Base-by-base conservation (phyloP, 1,284 basidiomycete genomes). In the Trametes versicolor region DNA sequence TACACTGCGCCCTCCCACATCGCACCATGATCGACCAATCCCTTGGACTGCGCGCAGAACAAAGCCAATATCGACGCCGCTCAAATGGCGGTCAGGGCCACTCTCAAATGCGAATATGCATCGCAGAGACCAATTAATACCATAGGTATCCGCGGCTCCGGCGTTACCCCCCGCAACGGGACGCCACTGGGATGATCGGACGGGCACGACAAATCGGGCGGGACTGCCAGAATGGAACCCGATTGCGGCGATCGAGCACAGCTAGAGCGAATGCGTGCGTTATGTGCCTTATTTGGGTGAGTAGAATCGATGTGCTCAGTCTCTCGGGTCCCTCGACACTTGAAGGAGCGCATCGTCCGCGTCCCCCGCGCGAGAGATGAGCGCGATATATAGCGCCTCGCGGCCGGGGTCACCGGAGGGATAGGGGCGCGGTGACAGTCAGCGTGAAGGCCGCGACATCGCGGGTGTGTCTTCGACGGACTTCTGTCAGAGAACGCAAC, bases 181-280 rank as follows among this genome's bases (percentile, higher is more conserved):
- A 25, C 36, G 23, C 36, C n/a, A 39, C 52, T 25, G 52, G 53
- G 53, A 41, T 39, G 53, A 55, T 55, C 53, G 53, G 39, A 43
- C 36, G 36, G 19, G 37, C 21, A 25, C 36, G 36, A 25, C 41
- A 17, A 27, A 55, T 29, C 48, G 48, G 48, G 48, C 25, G n/a
- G 37, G 23, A 21, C 8, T 41, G 37, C 34, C 27, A 45, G 29
- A 32, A 36, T 41, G 43, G 43, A 43, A 34, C 32, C 34, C 55
- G 55, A 57, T 36, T 47, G 43, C 43, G n/a, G 55, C 45, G 55
- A 57, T 57, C 55, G 55, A 36, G 55, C 55, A 57, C 55, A 13
- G 37, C 27, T 23, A 25, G 53, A 9, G 53, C 53, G 23, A 29
- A 55, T 32, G 29, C 45, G 21, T n/a, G n/a, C 43, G 43, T 23